Base-by-base conservation (phyloP, 2,329 filamentous ascomycete species). In the Karstenula rhodostoma region DNA sequence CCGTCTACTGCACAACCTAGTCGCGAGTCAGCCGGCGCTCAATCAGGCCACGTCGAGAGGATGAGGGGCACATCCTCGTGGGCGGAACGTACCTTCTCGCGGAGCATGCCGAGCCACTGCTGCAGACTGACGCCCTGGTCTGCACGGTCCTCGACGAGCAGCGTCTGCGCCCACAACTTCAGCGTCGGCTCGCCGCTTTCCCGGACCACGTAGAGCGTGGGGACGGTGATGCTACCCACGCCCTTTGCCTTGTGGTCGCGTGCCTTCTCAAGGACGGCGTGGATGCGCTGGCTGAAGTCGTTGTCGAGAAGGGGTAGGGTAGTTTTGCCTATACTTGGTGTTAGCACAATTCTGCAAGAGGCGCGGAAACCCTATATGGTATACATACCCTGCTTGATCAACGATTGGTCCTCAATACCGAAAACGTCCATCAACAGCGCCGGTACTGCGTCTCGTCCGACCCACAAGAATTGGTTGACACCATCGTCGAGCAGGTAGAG, bases 401-500 rank as follows among this genome's bases (percentile, higher is more conserved):
- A 90, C 42, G 88, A 89, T 74, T 91, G 89, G 79, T 97, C 94
- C 48, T 90, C 85, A 12, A 95, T 85, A 25, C 93, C 94, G 76
- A 99, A 99, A 6, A 98, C 94, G 71, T 99, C 95, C 55, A 86
- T 80, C 43, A 98, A 83, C 33, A 99, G 85, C 74, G 96, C 93
- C 1, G 93, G 93, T 29, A 99, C 93, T 1, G 94, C 90, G 68
- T 99, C 94, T 37, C 94, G 89, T 15, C 95, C 95, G 22, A 98
- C 86, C 95, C 95, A 99, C 58, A 99, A 81, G 85, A 99, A 99
- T 77, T 99, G 95, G 6, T 93, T 97, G 79, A 97, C 94, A 2
- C 94, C 94, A 73, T 99, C 95, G 71, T 99, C 95, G 70, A 99
- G 95, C 59, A 99, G 86, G 79, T 99, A 99, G 19, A 99, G 83